Evolutionary conservation across 352 stramenopile genomes (phyloP).

Genomic region (Vaucheria bursata): DNA sequence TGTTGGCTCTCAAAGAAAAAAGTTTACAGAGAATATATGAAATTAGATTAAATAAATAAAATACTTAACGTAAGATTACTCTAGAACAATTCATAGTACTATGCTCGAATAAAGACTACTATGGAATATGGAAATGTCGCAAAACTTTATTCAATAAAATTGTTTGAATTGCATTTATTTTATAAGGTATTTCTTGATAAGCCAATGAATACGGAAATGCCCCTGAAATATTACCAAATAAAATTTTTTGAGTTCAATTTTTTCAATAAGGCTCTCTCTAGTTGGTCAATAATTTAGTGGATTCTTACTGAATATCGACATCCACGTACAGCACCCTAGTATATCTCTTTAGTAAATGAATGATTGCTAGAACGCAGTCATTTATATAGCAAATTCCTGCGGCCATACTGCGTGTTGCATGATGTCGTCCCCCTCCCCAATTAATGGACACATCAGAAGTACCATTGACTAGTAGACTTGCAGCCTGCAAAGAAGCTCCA

Average conservation of each 20-base stretch:
- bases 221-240: background rate
- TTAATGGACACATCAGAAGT: conserved; percentile 35
- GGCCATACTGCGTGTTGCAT: conserved; percentile 19
- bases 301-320: conserved; percentile 7
- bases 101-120: too few species aligned
- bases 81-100: too few species aligned
- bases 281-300: background rate
- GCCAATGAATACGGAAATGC: background rate
- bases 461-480: conserved; percentile 20
- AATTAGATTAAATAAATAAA: too few species aligned
- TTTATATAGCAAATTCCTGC: conserved; percentile 39
- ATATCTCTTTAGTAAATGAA: conserved; percentile 19
- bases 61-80: too few species aligned
- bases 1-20: too few species aligned
- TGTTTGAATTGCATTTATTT: background rate
- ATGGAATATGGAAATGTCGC: too few species aligned
- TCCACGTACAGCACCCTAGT: conserved; percentile 18
- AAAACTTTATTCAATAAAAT: too few species aligned
- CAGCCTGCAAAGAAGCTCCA: conserved; percentile 32
- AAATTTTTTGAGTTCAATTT: too few species aligned
- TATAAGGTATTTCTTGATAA: background rate
- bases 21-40: too few species aligned
- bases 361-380: conserved; percentile 22
- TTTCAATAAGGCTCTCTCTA: background rate
- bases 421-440: conserved; percentile 36